Base-by-base conservation (phyloP, 1,139 yeast species). In the Arxiozyma heterogenica region DNA sequence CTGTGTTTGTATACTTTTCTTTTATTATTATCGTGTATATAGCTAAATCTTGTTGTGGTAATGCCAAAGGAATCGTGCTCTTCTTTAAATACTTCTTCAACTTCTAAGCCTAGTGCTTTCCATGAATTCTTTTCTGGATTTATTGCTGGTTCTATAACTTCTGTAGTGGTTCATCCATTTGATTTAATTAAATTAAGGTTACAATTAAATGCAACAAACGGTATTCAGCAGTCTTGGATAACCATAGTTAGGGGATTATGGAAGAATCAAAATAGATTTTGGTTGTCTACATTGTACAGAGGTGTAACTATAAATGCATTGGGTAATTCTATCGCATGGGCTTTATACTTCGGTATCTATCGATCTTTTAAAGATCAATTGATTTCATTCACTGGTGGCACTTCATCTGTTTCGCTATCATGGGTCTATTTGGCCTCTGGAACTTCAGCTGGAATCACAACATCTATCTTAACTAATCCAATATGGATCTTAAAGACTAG, bases 401-500 rank as follows among this genome's bases (percentile, higher is more conserved):
- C 56, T 59, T n/a, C 23, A 9, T 38, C 23, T 22, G 2, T 12
- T 2, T 44, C 44, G 20, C 25, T 41, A 3, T 51, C 71, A 1
- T 49, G 59, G 43, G 54, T 62, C 52, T 83, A 80, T 63, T 63
- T 83, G 48, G 54, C 71, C 3, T 72, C 85, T 51, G 84, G 88
- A 1, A 75, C 81, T 49, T 57, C 74, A 4, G 91, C 98, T 0
- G 98, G 98, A 0, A 64, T 83, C 38, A 63, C 82, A 11, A 89
- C 97, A 0, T 79, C 95, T 0, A 58, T 88, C 0, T 51, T 86
- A 18, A 91, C 98, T 0, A 93, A 90, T 67, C 98, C 98, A 0
- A 78, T 93, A 41, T 93, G 98, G 98, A 98, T 93, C 39, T 89
- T 93, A 44, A 93, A 93, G 69, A 93, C 98, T 0, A 75, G 98